Conservation (phyloP, 805 yeast species). For the Kazachstania africana region DNA sequence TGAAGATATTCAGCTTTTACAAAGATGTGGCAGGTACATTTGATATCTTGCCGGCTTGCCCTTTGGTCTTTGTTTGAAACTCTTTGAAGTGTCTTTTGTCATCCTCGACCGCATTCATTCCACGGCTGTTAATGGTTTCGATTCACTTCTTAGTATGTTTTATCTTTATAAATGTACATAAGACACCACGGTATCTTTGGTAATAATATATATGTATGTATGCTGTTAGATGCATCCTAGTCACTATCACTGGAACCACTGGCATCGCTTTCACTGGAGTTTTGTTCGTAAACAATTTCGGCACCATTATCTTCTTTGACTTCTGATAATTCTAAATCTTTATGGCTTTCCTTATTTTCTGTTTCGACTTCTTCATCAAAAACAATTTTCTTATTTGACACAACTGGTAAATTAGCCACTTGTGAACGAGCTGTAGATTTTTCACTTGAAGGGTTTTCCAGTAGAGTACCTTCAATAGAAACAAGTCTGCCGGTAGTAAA, state of each 20-base stretch:
- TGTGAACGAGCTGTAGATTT: slow-evolving; percentile 28
- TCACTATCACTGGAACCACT: slow-evolving; percentile 17
- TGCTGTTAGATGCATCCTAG: too few relatives aligned
- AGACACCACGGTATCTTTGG: too few relatives aligned
- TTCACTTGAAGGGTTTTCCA: slow-evolving; percentile 18
- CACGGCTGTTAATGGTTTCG: too few relatives aligned
- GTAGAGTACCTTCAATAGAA: slow-evolving; percentile 78
- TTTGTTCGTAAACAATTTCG: slow-evolving; percentile 25
- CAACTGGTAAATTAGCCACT: slow-evolving; percentile 43
- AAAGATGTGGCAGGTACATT: too few relatives aligned
- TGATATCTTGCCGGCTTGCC: too few relatives aligned
- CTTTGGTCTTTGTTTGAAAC: too few relatives aligned
- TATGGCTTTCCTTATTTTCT: slow-evolving; percentile 27
- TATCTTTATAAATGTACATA: too few relatives aligned
- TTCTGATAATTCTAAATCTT: slow-evolving; percentile 23
- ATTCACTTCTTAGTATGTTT: too few relatives aligned
- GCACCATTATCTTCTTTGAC: slow-evolving; percentile 26
- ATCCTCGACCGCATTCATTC: too few relatives aligned
- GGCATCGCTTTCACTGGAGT: slow-evolving; percentile 21
- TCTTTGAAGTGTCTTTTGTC: too few relatives aligned
- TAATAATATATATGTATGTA: too few relatives aligned
- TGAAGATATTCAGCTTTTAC: too few relatives aligned
- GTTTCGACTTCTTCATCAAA: slow-evolving; percentile 35
- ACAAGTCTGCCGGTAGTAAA: slow-evolving; percentile 71
- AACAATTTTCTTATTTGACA: slow-evolving; percentile 35